These are phyloP conservation scores for Ophiostoma sp. DNA, from an alignment of 2,329 filamentous ascomycete species.

Conservation along the genomic window DNA sequence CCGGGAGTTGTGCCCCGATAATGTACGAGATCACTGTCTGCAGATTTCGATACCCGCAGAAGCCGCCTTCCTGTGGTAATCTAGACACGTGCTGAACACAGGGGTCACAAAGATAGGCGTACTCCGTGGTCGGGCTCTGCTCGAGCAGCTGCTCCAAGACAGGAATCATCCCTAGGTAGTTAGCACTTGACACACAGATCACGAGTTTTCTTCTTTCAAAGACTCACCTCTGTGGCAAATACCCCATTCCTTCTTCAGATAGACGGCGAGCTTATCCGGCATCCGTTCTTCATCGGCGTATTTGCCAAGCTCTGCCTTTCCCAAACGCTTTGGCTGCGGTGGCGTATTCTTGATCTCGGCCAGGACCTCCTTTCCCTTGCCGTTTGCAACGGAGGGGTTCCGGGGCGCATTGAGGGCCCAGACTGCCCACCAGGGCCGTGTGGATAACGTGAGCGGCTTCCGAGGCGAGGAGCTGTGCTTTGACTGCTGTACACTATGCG, in stretches of 20 bases:
- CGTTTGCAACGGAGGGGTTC: neutral
- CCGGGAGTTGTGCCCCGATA: constrained; percentile 50
- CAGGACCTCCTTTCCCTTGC: neutral
- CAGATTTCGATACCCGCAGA: constrained; percentile 93
- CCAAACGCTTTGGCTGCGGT: constrained; percentile 22
- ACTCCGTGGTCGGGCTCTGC: constrained; percentile 57
- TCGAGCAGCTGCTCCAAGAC: constrained; percentile 59
- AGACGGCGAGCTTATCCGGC: constrained; percentile 60
- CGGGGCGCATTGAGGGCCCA: neutral
- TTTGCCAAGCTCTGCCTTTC: constrained; percentile 62
- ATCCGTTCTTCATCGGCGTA: constrained; percentile 69
- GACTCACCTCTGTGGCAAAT: constrained; percentile 45
- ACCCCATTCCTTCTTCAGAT: constrained; percentile 56
- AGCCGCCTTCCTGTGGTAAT: constrained; percentile 72
- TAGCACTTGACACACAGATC: too few species aligned
- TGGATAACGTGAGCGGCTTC: neutral
- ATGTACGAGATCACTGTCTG: constrained; percentile 86
- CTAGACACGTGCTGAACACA: constrained; percentile 75
- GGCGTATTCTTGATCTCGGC: neutral
- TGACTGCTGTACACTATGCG: neutral
- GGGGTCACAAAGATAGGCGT: constrained; percentile 74
- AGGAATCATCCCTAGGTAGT: constrained; percentile 45
- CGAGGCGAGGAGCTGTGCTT: neutral
- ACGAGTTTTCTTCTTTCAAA: too few species aligned
- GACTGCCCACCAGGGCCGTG: neutral